Evolutionary conservation across 2,329 filamentous ascomycete genomes (phyloP).

Genomic region (Claviceps humidiphila): DNA sequence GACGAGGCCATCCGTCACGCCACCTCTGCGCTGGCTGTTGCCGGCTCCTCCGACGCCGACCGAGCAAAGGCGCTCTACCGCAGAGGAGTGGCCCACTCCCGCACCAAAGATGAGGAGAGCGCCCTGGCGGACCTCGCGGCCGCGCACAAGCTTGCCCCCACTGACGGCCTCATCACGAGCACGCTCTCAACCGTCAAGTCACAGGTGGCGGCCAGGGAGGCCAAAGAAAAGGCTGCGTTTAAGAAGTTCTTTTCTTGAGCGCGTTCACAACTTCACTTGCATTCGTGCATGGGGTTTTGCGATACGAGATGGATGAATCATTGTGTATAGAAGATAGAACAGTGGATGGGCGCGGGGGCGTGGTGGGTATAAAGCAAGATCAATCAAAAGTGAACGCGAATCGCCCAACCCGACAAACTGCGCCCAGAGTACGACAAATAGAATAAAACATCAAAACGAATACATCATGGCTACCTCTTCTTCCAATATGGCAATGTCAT

Average conservation of each 20-base stretch:
- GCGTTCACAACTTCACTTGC: neutral
- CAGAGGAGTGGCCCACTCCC: slow-evolving; percentile 60
- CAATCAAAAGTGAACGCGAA: no score
- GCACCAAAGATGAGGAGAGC: slow-evolving; percentile 71
- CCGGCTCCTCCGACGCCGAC: slow-evolving; percentile 56
- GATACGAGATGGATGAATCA: neutral
- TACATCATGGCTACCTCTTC: no score
- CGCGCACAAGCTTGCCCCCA: slow-evolving; percentile 61
- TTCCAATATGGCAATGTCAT: no score
- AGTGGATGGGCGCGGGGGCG: no score
- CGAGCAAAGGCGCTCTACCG: slow-evolving; percentile 83
- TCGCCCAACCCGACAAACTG: no score
- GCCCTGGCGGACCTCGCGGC: slow-evolving; percentile 64
- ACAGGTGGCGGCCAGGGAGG: slow-evolving; percentile 54
- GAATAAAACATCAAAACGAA: no score
- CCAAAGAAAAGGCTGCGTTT: slow-evolving; percentile 86
- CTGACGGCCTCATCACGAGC: slow-evolving; percentile 59
- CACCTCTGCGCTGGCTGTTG: slow-evolving; percentile 56
- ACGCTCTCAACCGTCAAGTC: slow-evolving; percentile 72
- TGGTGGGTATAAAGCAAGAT: no score
- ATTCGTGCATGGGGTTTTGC: neutral
- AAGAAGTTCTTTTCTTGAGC: slow-evolving; percentile 69
- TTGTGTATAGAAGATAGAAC: neutral
- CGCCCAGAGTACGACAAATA: no score
- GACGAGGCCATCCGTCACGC: slow-evolving; percentile 59